These are phyloP conservation scores for Coniochaeta hoffmannii DNA, from an alignment of 2,329 filamentous ascomycete genomes.

Conservation along the genomic window DNA sequence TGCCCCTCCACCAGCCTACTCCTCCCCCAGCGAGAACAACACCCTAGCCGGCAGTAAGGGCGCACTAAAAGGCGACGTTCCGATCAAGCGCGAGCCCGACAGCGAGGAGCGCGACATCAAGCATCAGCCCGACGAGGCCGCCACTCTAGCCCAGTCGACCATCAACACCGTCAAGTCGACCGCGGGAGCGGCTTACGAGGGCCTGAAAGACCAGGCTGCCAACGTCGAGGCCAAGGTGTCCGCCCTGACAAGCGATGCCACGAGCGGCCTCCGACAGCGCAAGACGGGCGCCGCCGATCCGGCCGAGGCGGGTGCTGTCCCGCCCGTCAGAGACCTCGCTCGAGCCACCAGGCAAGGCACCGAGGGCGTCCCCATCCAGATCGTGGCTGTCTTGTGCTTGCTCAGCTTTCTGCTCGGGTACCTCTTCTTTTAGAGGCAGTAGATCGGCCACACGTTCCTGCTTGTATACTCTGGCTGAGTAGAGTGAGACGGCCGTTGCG, in stretches of 20 bases:
- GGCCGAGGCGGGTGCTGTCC: conserved; percentile 40
- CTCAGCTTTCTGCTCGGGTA: conserved; percentile 91
- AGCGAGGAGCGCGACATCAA: conserved; percentile 5
- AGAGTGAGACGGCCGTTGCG: background rate
- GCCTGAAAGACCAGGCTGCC: conserved; percentile 25
- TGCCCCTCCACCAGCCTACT: conserved; percentile 20
- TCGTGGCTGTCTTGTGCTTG: conserved; percentile 77
- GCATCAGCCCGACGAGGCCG: conserved; percentile 6
- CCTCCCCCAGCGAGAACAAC: conserved; percentile 21
- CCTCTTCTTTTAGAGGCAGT: conserved; percentile 61
- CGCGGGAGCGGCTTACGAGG: conserved; percentile 16
- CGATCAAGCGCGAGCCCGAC: conserved; percentile 10
- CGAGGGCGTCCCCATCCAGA: conserved; percentile 80
- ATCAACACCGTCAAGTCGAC: conserved; percentile 13
- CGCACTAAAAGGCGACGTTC: conserved; percentile 9
- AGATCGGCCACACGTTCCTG: background rate
- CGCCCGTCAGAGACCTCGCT: conserved; percentile 31
- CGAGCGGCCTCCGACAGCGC: conserved; percentile 66
- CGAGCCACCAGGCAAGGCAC: conserved; percentile 49
- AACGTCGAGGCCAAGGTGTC: conserved; percentile 69
- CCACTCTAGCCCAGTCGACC: conserved; percentile 8
- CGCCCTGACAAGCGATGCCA: conserved; percentile 54
- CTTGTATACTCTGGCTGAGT: background rate
- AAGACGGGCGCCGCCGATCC: conserved; percentile 41
- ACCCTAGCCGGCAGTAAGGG: conserved; percentile 11